Evolutionary conservation across 768 basidiomycete species (phyloP), one percentile per base, ranked within the genome.

Genomic region (Boletus huronensis): DNA sequence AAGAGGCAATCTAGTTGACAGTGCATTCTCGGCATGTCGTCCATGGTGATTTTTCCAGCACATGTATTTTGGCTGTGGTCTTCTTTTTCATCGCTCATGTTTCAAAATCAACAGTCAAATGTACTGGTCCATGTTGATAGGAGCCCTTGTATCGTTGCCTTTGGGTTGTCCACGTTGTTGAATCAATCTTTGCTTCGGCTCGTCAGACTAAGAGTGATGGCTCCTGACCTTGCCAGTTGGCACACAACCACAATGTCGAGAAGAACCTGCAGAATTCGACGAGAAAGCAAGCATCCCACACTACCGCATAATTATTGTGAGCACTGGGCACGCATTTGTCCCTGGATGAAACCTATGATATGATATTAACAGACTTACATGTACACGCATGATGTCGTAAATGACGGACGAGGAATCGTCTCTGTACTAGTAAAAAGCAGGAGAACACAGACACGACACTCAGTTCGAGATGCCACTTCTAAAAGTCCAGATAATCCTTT

Each of bases 401-500:
- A 29, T 21, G 43, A 28, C 10, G 17, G 19, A 5, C 23, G 16
- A 48, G 10, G 35, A 32, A 40, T 16, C 23, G 17, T n/a, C 32
- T n/a, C n/a, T n/a, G n/a, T 17, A 19, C 10, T 11, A 28, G 19
- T 21, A 16, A 21, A 35, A 16, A 31, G 25, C 14, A 19, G 17
- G 13, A 14, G 32, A 29, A 46, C 16, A 35, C 36, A 41, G 9
- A 46, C 29, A 48, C 10, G 25, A 46, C 3, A 46, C 16, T n/a
- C 31, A 17, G 25, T 45, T 19, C 49, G 6, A 16, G 35, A 40
- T 23, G 23, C n/a, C 35, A 51, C 36, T 17, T 26, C 67, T 77
- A 82, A 55, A 82, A 79, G 68, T 82, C 81, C 49, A 82, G 55
- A 62, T 82, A 82, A 64, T 82, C 81, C 42, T 76, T 73, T 39